Evolutionary conservation across 768 basidiomycete species (phyloP), one percentile per base, ranked within the genome.

Genomic region (Lactarius vividus): DNA sequence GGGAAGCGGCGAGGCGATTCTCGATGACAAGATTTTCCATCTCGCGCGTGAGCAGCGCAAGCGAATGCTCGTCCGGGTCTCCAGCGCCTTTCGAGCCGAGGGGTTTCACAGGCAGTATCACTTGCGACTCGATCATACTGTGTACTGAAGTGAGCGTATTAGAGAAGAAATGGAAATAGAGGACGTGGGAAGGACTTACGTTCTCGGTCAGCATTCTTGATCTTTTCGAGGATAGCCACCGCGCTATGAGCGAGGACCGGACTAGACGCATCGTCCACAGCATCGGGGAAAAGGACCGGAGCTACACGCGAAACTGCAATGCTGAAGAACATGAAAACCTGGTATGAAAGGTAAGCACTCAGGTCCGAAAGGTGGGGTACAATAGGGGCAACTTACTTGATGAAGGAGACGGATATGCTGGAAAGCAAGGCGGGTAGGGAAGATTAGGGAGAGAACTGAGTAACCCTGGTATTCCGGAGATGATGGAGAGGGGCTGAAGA

Each of bases 361-460:
- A 61, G 20, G 37, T 4, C n/a, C 5, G 15, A 16, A 15, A 46
- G 10, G 16, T 18, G 10, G 28, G 16, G 15, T 4, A 15, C 37
- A 29, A 37, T n/a, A 15, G 40, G 8, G 5, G 39, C 8, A 23
- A 57, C 60, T 23, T 52, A 70, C 69, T 68, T 92, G 87, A 71
- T 91, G 92, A 44, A 94, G 79, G 75, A 93, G 84, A 42, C 84
- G 77, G 66, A 92, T 82, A 75, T 94, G 89, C 72, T 95, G 92
- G 73, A 87, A 89, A 1, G 84, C 81, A 1, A 89, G 83, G 15
- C 90, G 83, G 7, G 79, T 77, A 0, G 91, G 91, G 76, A 91
- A 86, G 40, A 31, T 69, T 74, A 52, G 28, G 73, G 61, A 73
- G 74, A 73, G 69, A 77, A 63, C 61, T 74, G 72, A 54, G 71